Evolutionary conservation across 179 eudicot genomes (phyloP).

Genomic region (Heliamphora pulchella): DNA sequence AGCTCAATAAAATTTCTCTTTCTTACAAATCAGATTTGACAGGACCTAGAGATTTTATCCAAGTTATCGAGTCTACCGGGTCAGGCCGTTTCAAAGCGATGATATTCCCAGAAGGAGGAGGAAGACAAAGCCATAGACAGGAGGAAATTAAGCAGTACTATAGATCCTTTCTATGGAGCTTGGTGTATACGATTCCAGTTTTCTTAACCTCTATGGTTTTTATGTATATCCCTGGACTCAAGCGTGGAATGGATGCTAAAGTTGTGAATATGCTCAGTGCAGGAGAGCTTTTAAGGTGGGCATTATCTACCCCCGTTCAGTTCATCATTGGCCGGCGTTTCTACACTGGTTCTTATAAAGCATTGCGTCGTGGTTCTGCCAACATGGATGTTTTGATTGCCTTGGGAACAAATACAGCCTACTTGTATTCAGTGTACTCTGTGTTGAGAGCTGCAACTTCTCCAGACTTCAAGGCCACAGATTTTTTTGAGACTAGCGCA

Average conservation of each 20-base stretch:
- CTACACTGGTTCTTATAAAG: constrained; percentile 74
- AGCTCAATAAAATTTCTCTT: constrained; percentile 44
- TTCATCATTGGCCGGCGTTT: constrained; percentile 77
- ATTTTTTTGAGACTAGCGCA: constrained; percentile 92
- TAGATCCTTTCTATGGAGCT: constrained; percentile 72
- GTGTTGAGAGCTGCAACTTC: constrained; percentile 75
- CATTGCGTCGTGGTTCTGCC: constrained; percentile 73
- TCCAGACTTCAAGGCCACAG: constrained; percentile 49
- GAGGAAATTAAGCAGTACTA: constrained; percentile 61
- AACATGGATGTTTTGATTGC: constrained; percentile 97
- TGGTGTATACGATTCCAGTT: constrained; percentile 76
- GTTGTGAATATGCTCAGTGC: constrained; percentile 62
- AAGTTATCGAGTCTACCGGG: constrained; percentile 54
- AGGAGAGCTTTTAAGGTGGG: constrained; percentile 78
- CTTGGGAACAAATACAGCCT: constrained; percentile 92
- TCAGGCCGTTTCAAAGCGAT: constrained; percentile 45
- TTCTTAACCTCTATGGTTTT: constrained; percentile 89
- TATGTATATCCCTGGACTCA: constrained; percentile 72
- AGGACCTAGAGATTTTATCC: constrained; percentile 72
- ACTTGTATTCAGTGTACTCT: constrained; percentile 78
- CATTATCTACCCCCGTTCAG: constrained; percentile 79
- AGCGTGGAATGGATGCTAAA: constrained; percentile 49
- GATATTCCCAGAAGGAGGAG: constrained; percentile 56
- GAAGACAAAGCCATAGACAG: constrained; percentile 46
- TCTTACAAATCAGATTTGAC: constrained; percentile 68